phyloP scores from a whole-genome alignment of 75 land plant species.

The Chamaecyparis obtusa region DNA sequence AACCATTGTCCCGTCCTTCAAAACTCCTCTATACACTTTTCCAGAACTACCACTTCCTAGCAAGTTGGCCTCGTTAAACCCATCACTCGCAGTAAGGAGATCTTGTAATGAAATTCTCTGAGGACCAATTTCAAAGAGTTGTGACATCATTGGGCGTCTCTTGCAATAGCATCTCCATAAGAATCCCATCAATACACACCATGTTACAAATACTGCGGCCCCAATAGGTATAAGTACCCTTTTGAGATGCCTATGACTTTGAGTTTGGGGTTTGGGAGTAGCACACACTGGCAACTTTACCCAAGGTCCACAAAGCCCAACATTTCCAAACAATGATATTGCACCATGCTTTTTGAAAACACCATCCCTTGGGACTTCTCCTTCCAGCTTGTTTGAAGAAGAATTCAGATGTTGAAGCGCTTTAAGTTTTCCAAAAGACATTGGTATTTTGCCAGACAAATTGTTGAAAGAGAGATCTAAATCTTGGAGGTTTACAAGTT shows the following conservation, averaged over 20 bases:
- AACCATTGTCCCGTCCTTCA: constrained; percentile 3
- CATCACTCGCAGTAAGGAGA: constrained; percentile 23
- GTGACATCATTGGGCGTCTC: neutral
- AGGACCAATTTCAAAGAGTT: no score
- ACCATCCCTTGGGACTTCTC: constrained; percentile 13
- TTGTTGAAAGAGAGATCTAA: constrained; percentile 27
- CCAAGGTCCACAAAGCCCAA: constrained; percentile 15
- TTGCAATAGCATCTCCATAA: neutral
- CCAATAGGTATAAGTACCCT: neutral
- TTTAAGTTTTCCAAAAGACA: constrained; percentile 12
- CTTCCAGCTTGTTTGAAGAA: constrained; percentile 23
- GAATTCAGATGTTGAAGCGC: constrained; percentile 27
- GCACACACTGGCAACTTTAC: neutral
- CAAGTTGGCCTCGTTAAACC: constrained; percentile 26
- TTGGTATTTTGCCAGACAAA: constrained; percentile 31
- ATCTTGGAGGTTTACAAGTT: constrained; percentile 24
- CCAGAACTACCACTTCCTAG: constrained; percentile 46
- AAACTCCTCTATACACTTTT: constrained; percentile 34
- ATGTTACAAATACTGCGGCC: neutral
- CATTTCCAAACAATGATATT: constrained; percentile 15
- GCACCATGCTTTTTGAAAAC: neutral
- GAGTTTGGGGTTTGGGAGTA: no score
- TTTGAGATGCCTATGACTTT: neutral
- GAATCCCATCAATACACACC: neutral
- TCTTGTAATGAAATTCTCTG: constrained; percentile 18